These are phyloP conservation scores for Termitomyces sp. DNA, from an alignment of 768 basidiomycete species.

Conservation along the genomic window DNA sequence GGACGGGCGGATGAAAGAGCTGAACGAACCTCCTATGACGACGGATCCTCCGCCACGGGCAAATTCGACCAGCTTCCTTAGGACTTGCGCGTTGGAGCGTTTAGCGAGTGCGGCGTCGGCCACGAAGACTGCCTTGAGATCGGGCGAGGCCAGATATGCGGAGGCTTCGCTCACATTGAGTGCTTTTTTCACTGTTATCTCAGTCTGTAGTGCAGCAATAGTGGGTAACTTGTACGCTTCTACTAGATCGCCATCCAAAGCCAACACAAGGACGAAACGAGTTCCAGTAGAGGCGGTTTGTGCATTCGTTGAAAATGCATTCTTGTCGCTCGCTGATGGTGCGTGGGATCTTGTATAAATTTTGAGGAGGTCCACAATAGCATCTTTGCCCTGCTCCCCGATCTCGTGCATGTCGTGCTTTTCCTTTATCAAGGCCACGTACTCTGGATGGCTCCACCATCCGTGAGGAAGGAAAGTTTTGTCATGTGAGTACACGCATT, in stretches of 20 bases:
- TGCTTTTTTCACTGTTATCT: slow-evolving; percentile 23
- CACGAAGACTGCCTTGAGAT: slow-evolving; percentile 33
- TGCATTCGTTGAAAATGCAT: background rate
- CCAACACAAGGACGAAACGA: slow-evolving; percentile 29
- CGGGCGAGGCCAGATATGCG: slow-evolving; percentile 25
- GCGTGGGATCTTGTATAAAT: background rate
- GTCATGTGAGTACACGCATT: slow-evolving; percentile 51
- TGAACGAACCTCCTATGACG: slow-evolving; percentile 35
- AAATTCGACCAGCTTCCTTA: slow-evolving; percentile 34
- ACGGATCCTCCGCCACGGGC: slow-evolving; percentile 35
- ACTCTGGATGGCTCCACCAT: slow-evolving; percentile 39
- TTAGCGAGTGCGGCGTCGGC: slow-evolving; percentile 34
- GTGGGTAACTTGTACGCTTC: slow-evolving; percentile 27
- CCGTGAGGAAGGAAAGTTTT: slow-evolving; percentile 43
- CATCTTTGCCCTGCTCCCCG: background rate
- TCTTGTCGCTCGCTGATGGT: background rate
- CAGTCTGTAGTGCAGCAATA: slow-evolving; percentile 25
- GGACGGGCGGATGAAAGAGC: slow-evolving; percentile 23
- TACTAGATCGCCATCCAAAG: slow-evolving; percentile 23
- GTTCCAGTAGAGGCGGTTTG: background rate
- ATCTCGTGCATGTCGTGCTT: background rate
- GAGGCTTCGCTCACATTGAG: slow-evolving; percentile 21
- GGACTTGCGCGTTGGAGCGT: slow-evolving; percentile 20
- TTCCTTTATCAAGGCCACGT: slow-evolving; percentile 2
- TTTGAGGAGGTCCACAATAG: background rate